A percentile compares a stretch with the other conserved stretches of the same genome.
phyloP scores from a whole-genome alignment of 2,329 filamentous ascomycete species.

The Didymella exigua region DNA sequence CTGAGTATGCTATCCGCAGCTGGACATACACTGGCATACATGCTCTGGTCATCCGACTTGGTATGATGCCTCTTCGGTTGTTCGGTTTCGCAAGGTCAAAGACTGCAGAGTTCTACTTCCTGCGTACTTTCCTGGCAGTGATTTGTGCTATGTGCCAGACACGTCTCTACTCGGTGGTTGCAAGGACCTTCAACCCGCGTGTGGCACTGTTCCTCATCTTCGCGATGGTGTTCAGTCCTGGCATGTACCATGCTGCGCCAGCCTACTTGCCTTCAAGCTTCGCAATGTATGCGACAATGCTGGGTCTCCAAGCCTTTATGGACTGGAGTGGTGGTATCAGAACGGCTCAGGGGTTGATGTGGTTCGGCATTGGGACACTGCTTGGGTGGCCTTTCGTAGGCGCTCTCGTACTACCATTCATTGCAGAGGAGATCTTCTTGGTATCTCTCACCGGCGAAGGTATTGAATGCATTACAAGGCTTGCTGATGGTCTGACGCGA shows the following conservation, averaged over 20 bases:
- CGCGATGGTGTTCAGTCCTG: constrained; percentile 77
- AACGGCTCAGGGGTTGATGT: constrained; percentile 83
- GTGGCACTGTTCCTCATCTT: constrained; percentile 86
- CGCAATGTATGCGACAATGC: constrained; percentile 90
- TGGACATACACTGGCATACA: constrained; percentile 90
- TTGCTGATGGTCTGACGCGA: constrained; percentile 70
- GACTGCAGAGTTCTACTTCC: constrained; percentile 78
- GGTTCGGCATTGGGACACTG: constrained; percentile 84
- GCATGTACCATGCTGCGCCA: constrained; percentile 89
- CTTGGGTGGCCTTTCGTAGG: constrained; percentile 95
- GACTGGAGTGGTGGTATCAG: constrained; percentile 81
- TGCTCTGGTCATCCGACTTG: constrained; percentile 71
- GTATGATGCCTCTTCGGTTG: constrained; percentile 58
- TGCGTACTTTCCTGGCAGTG: constrained; percentile 76
- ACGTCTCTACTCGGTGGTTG: constrained; percentile 77
- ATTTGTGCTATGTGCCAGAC: constrained; percentile 83
- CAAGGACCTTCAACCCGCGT: constrained; percentile 75
- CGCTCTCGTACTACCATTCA: constrained; percentile 78
- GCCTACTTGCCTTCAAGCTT: constrained; percentile 93
- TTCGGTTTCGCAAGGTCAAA: constrained; percentile 49
- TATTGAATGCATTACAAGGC: constrained; percentile 63
- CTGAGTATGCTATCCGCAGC: constrained; percentile 90
- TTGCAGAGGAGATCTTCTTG: constrained; percentile 74
- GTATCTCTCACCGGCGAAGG: constrained; percentile 61
- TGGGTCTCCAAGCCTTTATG: constrained; percentile 88